Base-by-base conservation (phyloP, 352 stramenopile species). In the Globisporangium solare region DNA sequence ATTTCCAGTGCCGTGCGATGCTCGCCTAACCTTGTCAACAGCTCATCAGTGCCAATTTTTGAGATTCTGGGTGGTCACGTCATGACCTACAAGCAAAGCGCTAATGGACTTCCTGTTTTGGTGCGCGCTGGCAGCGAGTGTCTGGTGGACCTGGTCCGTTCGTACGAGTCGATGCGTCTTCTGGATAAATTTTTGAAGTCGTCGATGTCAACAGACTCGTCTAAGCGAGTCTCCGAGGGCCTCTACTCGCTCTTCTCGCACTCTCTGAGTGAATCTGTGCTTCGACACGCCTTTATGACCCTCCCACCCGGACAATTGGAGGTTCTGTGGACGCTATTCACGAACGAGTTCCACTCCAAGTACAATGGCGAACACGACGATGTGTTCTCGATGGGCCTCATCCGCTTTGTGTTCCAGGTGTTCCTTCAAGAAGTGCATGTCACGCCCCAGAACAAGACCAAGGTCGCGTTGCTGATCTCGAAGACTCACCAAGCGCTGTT, bases 161-260 rank as follows among this genome's bases (percentile, higher is more conserved):
- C 86, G 6, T 92, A 90, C 66, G 78, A 92, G 54, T 92, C 83
- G 0, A 94, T 95, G 86, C 83, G 86, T 66, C 68, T 92, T 14
- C 47, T 95, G 15, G 80, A 94, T 54, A 58, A 62, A 22, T 82
- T 93, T 37, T 55, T 92, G 15, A 59, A 58, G 13, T 54, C 75
- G 22, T 48, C 22, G 32, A 41, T 83, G 71, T 63, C 46, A 58
- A 66, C 61, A n/a, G 49, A 53, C 3, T 15, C 70, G 12, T 46
- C 67, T 3, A 56, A 54, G 39, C 20, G 21, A 13, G 41, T 51
- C 3, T 62, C 65, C 3, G 51, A 70, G 32, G 80, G 76, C 2
- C 54, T 95, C 8, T 82, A 83, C 45, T 54, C 56, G 0, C 59
- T 92, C 12, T 79, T 93, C 42, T 45, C 66, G 0, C 64, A 79